phyloP scores from a whole-genome alignment of 2,329 filamentous ascomycete genomes.

The Rhynchosporium secalis region DNA sequence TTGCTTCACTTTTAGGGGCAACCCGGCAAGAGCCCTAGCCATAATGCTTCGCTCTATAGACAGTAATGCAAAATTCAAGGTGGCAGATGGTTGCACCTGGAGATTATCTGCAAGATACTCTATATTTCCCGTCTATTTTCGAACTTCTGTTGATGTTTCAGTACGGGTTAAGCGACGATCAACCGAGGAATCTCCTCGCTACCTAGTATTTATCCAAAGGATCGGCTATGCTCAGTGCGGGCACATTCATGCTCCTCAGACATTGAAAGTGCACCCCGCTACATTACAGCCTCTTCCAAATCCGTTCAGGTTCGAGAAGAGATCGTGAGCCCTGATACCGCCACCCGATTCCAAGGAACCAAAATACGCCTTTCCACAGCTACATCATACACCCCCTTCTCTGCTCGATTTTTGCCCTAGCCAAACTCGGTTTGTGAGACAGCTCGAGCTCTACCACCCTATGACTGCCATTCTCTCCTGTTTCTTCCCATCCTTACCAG shows the following conservation, averaged over 20 bases:
- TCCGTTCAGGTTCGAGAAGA: neutral
- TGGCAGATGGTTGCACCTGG: neutral
- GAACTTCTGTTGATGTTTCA: neutral
- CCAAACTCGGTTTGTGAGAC: neutral
- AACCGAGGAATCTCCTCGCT: neutral
- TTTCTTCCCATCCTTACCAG: conserved; percentile 29
- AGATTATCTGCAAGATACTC: neutral
- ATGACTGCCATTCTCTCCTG: conserved; percentile 34
- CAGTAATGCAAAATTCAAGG: neutral
- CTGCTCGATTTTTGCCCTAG: neutral
- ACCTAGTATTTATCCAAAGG: neutral
- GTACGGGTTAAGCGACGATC: neutral
- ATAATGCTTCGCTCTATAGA: neutral
- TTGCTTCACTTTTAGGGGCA: neutral
- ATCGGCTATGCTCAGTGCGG: neutral
- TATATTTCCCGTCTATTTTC: neutral
- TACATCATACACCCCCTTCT: neutral
- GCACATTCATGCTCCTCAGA: neutral
- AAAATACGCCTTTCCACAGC: neutral
- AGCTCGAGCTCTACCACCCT: conserved; percentile 31
- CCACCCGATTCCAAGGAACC: neutral
- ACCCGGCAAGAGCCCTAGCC: neutral
- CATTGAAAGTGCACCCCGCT: neutral
- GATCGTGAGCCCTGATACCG: neutral
- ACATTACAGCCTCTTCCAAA: neutral